A percentile compares a stretch with the other conserved stretches of the same genome.
These are phyloP conservation scores for Cornus controversa DNA, from an alignment of 148 eudicot genomes.

Conservation along the genomic window DNA sequence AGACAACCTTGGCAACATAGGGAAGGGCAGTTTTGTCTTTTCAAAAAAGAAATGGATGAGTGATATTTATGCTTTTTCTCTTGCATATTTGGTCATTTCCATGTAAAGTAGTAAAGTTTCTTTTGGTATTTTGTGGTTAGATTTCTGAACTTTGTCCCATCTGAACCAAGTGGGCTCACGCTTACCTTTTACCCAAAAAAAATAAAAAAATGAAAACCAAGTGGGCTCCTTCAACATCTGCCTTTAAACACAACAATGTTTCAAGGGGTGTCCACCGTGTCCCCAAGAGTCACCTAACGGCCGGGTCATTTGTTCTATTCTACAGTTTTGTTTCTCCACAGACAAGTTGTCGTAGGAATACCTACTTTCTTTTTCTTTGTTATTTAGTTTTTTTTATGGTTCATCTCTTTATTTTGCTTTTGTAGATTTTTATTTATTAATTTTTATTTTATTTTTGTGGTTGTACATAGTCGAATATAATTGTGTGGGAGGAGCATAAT, in stretches of 20 bases:
- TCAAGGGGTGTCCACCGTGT: neutral
- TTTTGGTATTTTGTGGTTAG: slow-evolving; percentile 12
- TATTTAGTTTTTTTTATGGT: neutral
- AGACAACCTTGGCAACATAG: neutral
- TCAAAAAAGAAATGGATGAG: neutral
- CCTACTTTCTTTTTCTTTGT: neutral
- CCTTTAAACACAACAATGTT: neutral
- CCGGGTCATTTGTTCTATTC: neutral
- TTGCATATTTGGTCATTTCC: neutral
- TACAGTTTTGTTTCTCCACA: neutral
- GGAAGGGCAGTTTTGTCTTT: slow-evolving; percentile 6
- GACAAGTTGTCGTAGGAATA: neutral
- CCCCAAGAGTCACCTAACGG: neutral
- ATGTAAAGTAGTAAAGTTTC: slow-evolving; percentile 1
- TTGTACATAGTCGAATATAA: neutral
- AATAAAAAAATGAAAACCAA: neutral
- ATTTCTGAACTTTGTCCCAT: neutral
- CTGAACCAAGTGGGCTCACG: neutral
- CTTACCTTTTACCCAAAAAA: too few species aligned
- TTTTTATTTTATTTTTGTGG: neutral
- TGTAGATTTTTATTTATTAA: too few species aligned
- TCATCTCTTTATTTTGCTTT: too few species aligned
- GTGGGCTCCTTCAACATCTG: neutral
- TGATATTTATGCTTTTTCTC: neutral
- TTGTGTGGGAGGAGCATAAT: neutral